Evolutionary conservation across 768 basidiomycete species (phyloP).

Genomic region (Serendipita sp.): DNA sequence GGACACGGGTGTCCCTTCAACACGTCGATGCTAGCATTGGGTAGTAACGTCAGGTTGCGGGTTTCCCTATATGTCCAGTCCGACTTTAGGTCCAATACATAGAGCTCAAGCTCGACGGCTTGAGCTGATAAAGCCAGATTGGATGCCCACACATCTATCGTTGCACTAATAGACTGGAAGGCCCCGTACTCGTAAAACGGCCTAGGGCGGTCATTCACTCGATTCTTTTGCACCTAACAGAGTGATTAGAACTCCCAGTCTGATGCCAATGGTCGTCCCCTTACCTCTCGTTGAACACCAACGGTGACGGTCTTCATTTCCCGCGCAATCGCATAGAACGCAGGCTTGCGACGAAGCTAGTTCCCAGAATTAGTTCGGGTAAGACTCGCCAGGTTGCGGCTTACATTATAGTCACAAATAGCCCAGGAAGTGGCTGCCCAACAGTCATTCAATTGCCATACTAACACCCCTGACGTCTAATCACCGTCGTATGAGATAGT

Average conservation of each 20-base stretch:
- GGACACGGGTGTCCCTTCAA: slow-evolving; percentile 19
- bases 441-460: slow-evolving; percentile 31
- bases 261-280: slow-evolving; percentile 12
- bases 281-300: slow-evolving; percentile 24
- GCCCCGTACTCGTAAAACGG: slow-evolving; percentile 27
- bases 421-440: slow-evolving; percentile 33
- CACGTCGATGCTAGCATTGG: slow-evolving; percentile 30
- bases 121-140: slow-evolving; percentile 21
- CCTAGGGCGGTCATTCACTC: slow-evolving; percentile 22
- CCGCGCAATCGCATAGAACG: slow-evolving; percentile 28
- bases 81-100: slow-evolving; percentile 22
- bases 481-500: neutral
- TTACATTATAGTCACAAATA: slow-evolving; percentile 26
- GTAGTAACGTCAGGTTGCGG: slow-evolving; percentile 17
- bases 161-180: slow-evolving; percentile 16
- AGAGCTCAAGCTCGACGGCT: slow-evolving; percentile 21
- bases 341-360: slow-evolving; percentile 18
- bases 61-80: slow-evolving; percentile 18
- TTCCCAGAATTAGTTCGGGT: slow-evolving; percentile 14
- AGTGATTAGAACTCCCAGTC: slow-evolving; percentile 13
- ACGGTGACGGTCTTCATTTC: slow-evolving; percentile 28
- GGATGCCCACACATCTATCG: slow-evolving; percentile 27
- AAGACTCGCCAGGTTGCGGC: slow-evolving; percentile 14
- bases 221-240: slow-evolving; percentile 21
- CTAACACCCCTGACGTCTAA: slow-evolving; percentile 22